Evolutionary conservation across 1,139 yeast genomes (phyloP), one percentile per base, ranked within the genome.

Genomic region (Pichia terricola): DNA sequence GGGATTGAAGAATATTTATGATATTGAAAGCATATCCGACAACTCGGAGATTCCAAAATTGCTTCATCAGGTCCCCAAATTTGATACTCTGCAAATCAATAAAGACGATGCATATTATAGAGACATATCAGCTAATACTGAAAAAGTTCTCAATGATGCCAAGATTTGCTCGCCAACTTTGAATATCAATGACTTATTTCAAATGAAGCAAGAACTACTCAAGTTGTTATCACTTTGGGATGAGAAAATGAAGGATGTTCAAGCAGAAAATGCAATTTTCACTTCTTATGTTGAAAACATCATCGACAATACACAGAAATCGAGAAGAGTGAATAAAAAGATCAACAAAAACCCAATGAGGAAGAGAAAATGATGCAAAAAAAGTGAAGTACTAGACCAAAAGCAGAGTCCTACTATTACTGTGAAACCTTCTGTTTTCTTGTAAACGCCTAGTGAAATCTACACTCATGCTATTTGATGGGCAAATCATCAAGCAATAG

Each of bases 241-340:
- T 34, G 46, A 54, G 31, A 45, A 52, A 34, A 38, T 46, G 28
- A 48, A 45, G 2, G 57, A 53, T 3, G 34, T 53, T 6, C 47
- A 50, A 34, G 52, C 34, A 7, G 65, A 61, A 41, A 59, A 60
- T 41, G 53, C 48, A 3, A 35, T 61, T 16, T 62, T 59, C 41
- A 53, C 63, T 2, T 52, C 58, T 6, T 62, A 62, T 45, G 58
- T 61, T 39, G 64, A 61, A 41, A 62, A 61, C 41, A 40, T 61
- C 44, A 63, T 61, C 25, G 66, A 63, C 3, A 62, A 62, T 43
- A 57, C 65, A 10, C 63, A 60, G 46, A 61, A 61, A 40, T 37
- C 56, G 34, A 54, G 62, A 44, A 50, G 60, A 38, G 48, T 45
- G 5, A 38, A 26, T 25, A 46, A 35, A 30, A 10, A 37, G 31